Evolutionary conservation across 2,329 filamentous ascomycete genomes (phyloP).

Genomic region (Pestalotiopsis sp.): DNA sequence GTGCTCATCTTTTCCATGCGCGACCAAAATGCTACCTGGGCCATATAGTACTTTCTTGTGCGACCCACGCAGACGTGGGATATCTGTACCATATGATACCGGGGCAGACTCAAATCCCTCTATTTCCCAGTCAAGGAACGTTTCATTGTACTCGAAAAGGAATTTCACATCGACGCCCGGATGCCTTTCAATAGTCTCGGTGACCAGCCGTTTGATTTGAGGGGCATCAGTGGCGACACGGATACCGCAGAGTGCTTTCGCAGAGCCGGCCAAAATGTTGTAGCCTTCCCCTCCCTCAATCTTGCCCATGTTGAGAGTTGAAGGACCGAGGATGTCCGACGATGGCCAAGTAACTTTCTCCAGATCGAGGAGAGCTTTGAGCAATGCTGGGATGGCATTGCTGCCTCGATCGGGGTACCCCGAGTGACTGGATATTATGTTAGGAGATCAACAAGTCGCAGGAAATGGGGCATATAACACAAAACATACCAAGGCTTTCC

Average conservation of each 20-base stretch:
- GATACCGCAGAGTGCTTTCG: slow-evolving; percentile 41
- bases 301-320: slow-evolving; percentile 42
- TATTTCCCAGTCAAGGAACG: slow-evolving; percentile 40
- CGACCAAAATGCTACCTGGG: slow-evolving; percentile 40
- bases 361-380: slow-evolving; percentile 35
- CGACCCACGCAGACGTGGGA: slow-evolving; percentile 36
- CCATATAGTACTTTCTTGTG: slow-evolving; percentile 41
- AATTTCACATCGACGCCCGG: slow-evolving; percentile 36
- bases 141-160: slow-evolving; percentile 40
- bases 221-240: slow-evolving; percentile 39
- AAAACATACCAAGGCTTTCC: slow-evolving; percentile 30
- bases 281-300: slow-evolving; percentile 41
- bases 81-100: slow-evolving; percentile 42
- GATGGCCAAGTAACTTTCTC: slow-evolving; percentile 32
- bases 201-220: slow-evolving; percentile 35
- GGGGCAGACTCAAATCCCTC: slow-evolving; percentile 39
- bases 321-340: slow-evolving; percentile 40
- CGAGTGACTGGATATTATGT: slow-evolving; percentile 29
- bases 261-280: slow-evolving; percentile 41
- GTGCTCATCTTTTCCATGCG: slow-evolving; percentile 40
- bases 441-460: background rate
- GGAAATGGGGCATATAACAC: background rate
- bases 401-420: slow-evolving; percentile 38
- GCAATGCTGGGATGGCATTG: slow-evolving; percentile 36
- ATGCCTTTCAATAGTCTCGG: slow-evolving; percentile 33